phyloP scores from a whole-genome alignment of 495 filamentous ascomycete species.

The Aspergillus ellipticus region DNA sequence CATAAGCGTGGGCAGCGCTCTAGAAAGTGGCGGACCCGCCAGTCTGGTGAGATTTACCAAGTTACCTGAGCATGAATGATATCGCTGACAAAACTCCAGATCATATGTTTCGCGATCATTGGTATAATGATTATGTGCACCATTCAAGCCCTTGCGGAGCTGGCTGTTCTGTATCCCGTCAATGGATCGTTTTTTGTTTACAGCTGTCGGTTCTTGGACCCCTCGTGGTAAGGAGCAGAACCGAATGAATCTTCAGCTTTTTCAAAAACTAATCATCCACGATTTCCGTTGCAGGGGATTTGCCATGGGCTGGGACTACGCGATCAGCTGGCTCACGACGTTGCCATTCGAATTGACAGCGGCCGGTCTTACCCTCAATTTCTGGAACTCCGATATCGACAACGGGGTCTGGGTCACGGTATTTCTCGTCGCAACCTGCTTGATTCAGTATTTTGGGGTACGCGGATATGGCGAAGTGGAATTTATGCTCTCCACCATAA shows the following conservation, averaged over 20 bases:
- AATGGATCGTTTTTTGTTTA: conserved; percentile 61
- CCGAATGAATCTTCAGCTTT: no score
- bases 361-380: conserved; percentile 71
- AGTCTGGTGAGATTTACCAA: no score
- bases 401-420: conserved; percentile 63
- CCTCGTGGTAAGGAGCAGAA: conserved; percentile 37
- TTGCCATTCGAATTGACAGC: conserved; percentile 68
- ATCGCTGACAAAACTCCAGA: no score
- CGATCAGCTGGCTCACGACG: conserved; percentile 62
- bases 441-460: conserved; percentile 52
- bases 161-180: conserved; percentile 67
- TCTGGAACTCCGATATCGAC: conserved; percentile 59
- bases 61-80: no score
- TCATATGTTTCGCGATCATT: conserved; percentile 34
- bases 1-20: no score
- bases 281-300: conserved; percentile 24
- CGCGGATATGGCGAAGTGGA: conserved; percentile 68
- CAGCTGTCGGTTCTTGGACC: conserved; percentile 52
- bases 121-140: conserved; percentile 49
- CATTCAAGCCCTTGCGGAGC: conserved; percentile 65
- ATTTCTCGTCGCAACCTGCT: conserved; percentile 46
- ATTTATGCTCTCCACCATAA: conserved; percentile 35
- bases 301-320: conserved; percentile 64
- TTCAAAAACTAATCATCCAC: no score
- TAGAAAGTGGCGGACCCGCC: no score